These are phyloP conservation scores for Aureobasidium subglaciale DNA, from an alignment of 2,329 filamentous ascomycete genomes.

Conservation along the genomic window DNA sequence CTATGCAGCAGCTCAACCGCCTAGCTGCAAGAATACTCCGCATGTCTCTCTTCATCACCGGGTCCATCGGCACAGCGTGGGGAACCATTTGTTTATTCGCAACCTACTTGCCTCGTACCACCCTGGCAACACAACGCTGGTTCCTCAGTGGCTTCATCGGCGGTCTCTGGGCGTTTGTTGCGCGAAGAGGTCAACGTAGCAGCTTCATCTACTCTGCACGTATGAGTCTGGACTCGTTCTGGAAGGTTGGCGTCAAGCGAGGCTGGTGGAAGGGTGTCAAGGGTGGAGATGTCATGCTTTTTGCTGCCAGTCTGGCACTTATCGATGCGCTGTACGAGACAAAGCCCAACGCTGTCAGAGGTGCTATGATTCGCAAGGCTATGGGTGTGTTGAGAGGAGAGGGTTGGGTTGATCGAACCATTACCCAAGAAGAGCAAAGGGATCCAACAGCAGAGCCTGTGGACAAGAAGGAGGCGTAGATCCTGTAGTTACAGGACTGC, in stretches of 20 bases:
- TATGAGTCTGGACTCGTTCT: constrained; percentile 72
- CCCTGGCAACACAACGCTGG: constrained; percentile 77
- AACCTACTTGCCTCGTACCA: constrained; percentile 61
- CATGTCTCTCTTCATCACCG: constrained; percentile 70
- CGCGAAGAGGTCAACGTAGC: constrained; percentile 55
- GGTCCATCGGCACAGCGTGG: constrained; percentile 81
- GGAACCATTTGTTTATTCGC: constrained; percentile 86
- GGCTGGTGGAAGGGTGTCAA: constrained; percentile 78
- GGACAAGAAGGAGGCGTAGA: constrained; percentile 8
- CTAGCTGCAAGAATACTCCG: constrained; percentile 65
- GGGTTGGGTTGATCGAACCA: constrained; percentile 2
- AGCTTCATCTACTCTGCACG: constrained; percentile 75
- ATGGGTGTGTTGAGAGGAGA: constrained; percentile 69
- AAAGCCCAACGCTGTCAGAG: constrained; percentile 60
- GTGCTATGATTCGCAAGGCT: constrained; percentile 61
- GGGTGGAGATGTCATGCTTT: constrained; percentile 77
- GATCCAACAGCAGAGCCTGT: neutral
- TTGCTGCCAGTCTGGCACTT: constrained; percentile 70
- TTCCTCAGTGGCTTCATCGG: constrained; percentile 82
- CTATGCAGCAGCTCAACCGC: constrained; percentile 57
- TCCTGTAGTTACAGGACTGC: no score
- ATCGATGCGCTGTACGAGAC: constrained; percentile 72
- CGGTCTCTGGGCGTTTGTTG: constrained; percentile 77
- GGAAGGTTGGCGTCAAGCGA: constrained; percentile 90
- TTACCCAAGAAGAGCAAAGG: neutral